Evolutionary conservation across 2,329 filamentous ascomycete genomes (phyloP), one percentile per base, ranked within the genome.

Genomic region (Sporothrix schenckii): DNA sequence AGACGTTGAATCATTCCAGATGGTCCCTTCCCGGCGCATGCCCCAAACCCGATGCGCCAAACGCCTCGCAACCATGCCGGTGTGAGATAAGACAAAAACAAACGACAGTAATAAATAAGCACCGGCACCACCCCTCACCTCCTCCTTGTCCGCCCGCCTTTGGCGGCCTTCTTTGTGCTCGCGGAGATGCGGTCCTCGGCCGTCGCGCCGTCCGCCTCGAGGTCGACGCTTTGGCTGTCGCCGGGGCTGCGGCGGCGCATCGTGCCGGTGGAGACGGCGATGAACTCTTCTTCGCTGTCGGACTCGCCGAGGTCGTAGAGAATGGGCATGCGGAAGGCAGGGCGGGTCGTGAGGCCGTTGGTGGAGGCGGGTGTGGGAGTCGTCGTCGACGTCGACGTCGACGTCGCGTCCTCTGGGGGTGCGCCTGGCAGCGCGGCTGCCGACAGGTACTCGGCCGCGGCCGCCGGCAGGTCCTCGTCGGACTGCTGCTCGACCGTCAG

Each of bases 301-400:
- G 92, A 97, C 76, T 97, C 93, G 63, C 93, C 93, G 60, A 98
- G 87, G 77, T 97, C 92, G 73, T 97, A 88, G n/a, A 97, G 81
- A 3, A 99, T 92, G 0, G 95, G 96, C 90, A 99, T 96, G 71
- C 88, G 87, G 78, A 97, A 98, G 7, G 84, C 81, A 60, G 60
- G 14, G 19, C 19, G 21, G 10, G 58, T 27, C 5, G 58, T 63
- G n/a, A 63, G 58, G 58, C 58, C 58, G 58, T 63, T 63, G 58
- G 58, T 47, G 21, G 49, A 44, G 13, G 16, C 27, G 14, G 56
- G 47, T 5, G n/a, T 47, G n/a, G 54, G 39, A 14, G 63, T 39
- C 21, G 63, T 16, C 63, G 63, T 39, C 41, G 58, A 27, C 19
- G 58, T 11, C 41, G 58, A 27, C 19, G 58, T 11, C 10, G 11